Evolutionary conservation across 2,329 filamentous ascomycete genomes (phyloP).

Genomic region (Colletotrichum ledebouriae): DNA sequence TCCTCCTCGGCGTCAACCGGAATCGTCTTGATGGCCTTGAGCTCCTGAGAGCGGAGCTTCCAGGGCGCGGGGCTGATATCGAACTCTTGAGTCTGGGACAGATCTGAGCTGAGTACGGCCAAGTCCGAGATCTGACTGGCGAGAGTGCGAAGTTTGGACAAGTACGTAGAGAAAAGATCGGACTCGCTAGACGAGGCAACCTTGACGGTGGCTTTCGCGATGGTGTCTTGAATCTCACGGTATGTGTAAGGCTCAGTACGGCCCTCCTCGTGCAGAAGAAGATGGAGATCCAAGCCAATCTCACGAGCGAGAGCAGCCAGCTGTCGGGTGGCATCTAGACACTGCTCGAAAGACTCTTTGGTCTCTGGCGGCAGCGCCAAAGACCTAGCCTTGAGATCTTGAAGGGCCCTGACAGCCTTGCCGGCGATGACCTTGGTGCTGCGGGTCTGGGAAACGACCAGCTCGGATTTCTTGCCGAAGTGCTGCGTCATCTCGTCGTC

Average conservation of each 20-base stretch:
- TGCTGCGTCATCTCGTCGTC: constrained; percentile 77
- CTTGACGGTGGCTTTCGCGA: constrained; percentile 67
- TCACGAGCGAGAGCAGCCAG: constrained; percentile 76
- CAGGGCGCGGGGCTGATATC: constrained; percentile 83
- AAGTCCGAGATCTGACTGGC: constrained; percentile 77
- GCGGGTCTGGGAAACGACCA: constrained; percentile 80
- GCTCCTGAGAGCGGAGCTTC: constrained; percentile 83
- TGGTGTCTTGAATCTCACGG: constrained; percentile 73
- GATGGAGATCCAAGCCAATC: constrained; percentile 76
- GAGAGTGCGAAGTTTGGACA: constrained; percentile 75
- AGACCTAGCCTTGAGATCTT: constrained; percentile 82
- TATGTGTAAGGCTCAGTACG: constrained; percentile 76
- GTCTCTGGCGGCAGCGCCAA: constrained; percentile 79
- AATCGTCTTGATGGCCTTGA: constrained; percentile 84
- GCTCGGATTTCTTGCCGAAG: constrained; percentile 78
- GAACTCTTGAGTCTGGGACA: constrained; percentile 83
- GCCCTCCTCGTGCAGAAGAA: constrained; percentile 78
- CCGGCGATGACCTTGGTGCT: constrained; percentile 86
- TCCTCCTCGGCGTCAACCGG: constrained; percentile 89
- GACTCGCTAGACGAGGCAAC: constrained; percentile 70
- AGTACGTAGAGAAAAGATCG: constrained; percentile 78
- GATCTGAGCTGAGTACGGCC: constrained; percentile 75
- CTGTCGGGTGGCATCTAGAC: constrained; percentile 73
- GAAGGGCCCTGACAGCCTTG: constrained; percentile 81
- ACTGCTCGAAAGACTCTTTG: constrained; percentile 76